phyloP scores from a whole-genome alignment of 768 basidiomycete genomes.

The Amanita inopinata region DNA sequence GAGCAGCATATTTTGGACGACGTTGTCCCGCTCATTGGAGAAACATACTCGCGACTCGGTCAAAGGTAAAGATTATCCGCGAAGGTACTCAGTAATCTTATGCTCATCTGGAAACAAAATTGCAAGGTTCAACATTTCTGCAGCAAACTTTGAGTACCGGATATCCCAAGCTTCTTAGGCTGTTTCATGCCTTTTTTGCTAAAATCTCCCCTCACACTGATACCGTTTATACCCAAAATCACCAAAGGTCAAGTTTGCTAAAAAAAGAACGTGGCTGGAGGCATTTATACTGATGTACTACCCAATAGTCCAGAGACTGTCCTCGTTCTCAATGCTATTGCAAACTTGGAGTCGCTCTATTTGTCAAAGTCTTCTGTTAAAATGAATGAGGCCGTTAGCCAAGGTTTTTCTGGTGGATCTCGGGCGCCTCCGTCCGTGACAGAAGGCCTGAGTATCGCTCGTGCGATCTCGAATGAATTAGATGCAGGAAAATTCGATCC shows the following conservation, averaged over 20 bases:
- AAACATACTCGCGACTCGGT: constrained; percentile 72
- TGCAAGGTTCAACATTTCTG: constrained; percentile 52
- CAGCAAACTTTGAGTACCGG: constrained; percentile 83
- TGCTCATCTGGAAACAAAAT: background rate
- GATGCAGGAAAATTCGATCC: constrained; percentile 93
- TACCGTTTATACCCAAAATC: constrained; percentile 73
- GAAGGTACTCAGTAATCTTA: background rate
- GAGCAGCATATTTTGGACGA: constrained; percentile 85
- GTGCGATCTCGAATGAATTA: constrained; percentile 81
- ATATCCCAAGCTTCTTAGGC: constrained; percentile 78
- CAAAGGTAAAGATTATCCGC: constrained; percentile 42
- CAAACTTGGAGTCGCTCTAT: constrained; percentile 82
- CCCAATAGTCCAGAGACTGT: constrained; percentile 78
- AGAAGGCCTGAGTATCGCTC: constrained; percentile 71
- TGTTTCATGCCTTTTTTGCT: constrained; percentile 96
- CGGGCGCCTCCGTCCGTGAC: constrained; percentile 61
- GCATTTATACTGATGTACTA: background rate
- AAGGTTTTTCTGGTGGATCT: constrained; percentile 64
- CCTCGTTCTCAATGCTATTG: constrained; percentile 73
- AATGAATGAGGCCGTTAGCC: constrained; percentile 73
- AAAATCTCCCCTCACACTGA: constrained; percentile 95
- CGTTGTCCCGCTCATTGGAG: constrained; percentile 72
- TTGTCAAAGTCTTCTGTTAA: constrained; percentile 75
- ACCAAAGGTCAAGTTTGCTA: constrained; percentile 89
- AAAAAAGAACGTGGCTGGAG: too few relatives aligned